These are phyloP conservation scores for Aspergillus fumigatiaffinis DNA, from an alignment of 2,329 filamentous ascomycete species.

Conservation along the genomic window DNA sequence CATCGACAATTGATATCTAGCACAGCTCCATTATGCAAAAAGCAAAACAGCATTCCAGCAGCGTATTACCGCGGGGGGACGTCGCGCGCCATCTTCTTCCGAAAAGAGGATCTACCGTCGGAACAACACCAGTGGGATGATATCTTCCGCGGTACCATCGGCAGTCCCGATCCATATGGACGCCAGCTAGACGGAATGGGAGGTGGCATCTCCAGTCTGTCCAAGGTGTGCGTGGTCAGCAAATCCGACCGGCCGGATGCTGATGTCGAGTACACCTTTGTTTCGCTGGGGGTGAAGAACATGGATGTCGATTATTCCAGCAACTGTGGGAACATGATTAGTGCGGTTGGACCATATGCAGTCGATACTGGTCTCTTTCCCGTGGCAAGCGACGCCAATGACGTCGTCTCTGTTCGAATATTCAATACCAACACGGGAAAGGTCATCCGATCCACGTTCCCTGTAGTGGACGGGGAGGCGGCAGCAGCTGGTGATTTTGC, in stretches of 20 bases:
- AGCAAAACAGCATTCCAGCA: conserved; percentile 43
- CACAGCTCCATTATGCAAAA: conserved; percentile 3
- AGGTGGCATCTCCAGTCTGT: conserved; percentile 64
- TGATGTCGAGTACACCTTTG: conserved; percentile 69
- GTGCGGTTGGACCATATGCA: conserved; percentile 63
- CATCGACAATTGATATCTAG: not conserved
- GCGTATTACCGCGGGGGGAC: conserved; percentile 66
- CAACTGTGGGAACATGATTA: conserved; percentile 74
- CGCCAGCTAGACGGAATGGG: conserved; percentile 71
- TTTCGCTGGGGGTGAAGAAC: conserved; percentile 62
- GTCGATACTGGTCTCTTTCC: conserved; percentile 52
- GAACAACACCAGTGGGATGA: conserved; percentile 46
- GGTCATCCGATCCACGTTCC: conserved; percentile 57
- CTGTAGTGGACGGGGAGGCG: conserved; percentile 47
- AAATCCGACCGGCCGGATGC: conserved; percentile 46
- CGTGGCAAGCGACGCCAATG: conserved; percentile 18
- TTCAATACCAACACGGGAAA: conserved; percentile 70
- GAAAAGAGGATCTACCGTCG: conserved; percentile 49
- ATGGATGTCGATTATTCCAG: conserved; percentile 61
- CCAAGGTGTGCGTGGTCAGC: conserved; percentile 66
- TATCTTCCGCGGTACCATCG: conserved; percentile 59
- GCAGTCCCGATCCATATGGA: conserved; percentile 61
- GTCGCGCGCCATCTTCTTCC: conserved; percentile 63
- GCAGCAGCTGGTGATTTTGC: conserved; percentile 52
- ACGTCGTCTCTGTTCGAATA: conserved; percentile 50